Conservation (phyloP, 1,284 basidiomycete genomes). For the Albatrellus sp. region DNA sequence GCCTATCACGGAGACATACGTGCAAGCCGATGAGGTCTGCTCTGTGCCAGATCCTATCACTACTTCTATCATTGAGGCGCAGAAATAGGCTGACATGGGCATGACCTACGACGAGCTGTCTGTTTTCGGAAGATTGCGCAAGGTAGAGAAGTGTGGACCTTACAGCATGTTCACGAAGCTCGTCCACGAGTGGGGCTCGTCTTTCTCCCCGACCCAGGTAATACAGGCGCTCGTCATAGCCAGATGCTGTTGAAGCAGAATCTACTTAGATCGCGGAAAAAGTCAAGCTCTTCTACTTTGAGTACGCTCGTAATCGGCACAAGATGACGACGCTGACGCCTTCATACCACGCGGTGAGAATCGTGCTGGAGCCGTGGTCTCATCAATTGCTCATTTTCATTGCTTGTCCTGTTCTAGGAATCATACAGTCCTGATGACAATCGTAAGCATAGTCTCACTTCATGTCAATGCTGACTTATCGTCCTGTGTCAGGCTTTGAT, state of each 20-base stretch:
- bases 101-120: conserved; percentile 99
- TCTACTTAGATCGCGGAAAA: conserved; percentile 78
- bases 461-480: background rate
- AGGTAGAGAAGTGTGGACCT: conserved; percentile 94
- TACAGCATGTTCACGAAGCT: conserved; percentile 95
- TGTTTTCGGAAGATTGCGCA: conserved; percentile 85
- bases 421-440: conserved; percentile 97
- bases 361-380: background rate
- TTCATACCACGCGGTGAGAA: conserved; percentile 83
- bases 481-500: conserved; percentile 64
- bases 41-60: too few relatives aligned
- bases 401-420: conserved; percentile 38
- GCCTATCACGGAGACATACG: conserved; percentile 87
- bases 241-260: background rate
- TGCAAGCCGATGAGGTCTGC: conserved; percentile 85
- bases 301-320: conserved; percentile 92
- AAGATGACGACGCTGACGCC: conserved; percentile 99
- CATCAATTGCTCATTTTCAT: background rate
- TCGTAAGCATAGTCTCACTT: conserved; percentile 34
- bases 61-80: background rate
- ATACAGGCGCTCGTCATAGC: conserved; percentile 8
- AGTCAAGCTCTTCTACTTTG: conserved; percentile 96
- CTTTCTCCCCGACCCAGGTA: conserved; percentile 72
- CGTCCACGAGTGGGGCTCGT: conserved; percentile 82
- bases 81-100: conserved; percentile 80